A percentile compares a stretch with the other conserved stretches of the same genome.
These are phyloP conservation scores for Trichoderma koningiopsis DNA, from an alignment of 2,329 filamentous ascomycete species.

Conservation along the genomic window DNA sequence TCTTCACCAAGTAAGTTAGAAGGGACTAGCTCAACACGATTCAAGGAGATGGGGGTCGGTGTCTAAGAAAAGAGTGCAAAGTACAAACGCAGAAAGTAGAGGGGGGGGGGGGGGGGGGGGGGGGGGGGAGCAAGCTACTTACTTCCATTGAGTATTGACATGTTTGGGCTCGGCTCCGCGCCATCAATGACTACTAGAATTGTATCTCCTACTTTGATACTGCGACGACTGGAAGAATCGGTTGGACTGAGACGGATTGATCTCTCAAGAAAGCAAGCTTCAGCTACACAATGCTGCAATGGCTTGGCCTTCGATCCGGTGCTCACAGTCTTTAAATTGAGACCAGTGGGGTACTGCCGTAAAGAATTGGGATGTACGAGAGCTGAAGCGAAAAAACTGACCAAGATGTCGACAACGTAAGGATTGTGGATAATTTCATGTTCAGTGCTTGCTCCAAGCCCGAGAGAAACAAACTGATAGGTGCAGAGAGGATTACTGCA, in stretches of 20 bases:
- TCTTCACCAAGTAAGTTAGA: not conserved
- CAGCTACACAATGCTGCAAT: not conserved
- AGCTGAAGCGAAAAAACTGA: conserved; percentile 77
- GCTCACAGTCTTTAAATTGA: conserved; percentile 41
- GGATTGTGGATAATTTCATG: conserved; percentile 80
- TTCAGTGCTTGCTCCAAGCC: conserved; percentile 82
- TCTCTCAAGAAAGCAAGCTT: conserved; percentile 14
- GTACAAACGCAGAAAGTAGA: not conserved
- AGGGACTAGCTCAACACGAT: too few relatives aligned
- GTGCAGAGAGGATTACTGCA: conserved; percentile 76
- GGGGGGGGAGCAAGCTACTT: not conserved
- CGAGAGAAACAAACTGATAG: conserved; percentile 86
- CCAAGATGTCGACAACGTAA: conserved; percentile 78
- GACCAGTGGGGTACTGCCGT: conserved; percentile 49
- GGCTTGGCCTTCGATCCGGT: not conserved
- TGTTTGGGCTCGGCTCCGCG: not conserved
- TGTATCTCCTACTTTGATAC: conserved; percentile 2
- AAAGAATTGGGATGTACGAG: conserved; percentile 43
- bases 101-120: not conserved
- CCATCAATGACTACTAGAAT: conserved; percentile 10
- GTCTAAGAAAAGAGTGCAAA: not conserved
- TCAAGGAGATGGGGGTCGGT: not conserved
- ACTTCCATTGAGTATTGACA: conserved; percentile 9
- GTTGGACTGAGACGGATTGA: not conserved
- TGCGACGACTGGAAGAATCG: not conserved